Evolutionary conservation across 345 rosid genomes (phyloP).

Genomic region (Camelina hispida): DNA sequence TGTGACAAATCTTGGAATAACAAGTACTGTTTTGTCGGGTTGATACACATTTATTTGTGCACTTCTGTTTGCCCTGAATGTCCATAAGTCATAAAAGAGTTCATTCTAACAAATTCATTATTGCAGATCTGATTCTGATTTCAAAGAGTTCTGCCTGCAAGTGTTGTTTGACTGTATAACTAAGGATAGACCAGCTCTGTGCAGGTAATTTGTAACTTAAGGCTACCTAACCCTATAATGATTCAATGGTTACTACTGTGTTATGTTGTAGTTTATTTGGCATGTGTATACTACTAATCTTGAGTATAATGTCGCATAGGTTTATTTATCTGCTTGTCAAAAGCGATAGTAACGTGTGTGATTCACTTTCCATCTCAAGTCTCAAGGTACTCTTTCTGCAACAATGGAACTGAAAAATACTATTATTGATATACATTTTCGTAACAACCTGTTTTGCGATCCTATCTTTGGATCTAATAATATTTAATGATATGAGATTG

Average conservation of each 20-base stretch:
- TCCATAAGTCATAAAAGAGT: background rate
- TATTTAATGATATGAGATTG: slow-evolving; percentile 58
- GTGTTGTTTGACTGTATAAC: slow-evolving; percentile 92
- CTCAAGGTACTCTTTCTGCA: slow-evolving; percentile 62
- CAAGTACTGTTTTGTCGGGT: slow-evolving; percentile 39
- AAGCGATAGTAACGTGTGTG: slow-evolving; percentile 48
- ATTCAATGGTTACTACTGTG: slow-evolving; percentile 4
- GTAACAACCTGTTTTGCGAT: slow-evolving; percentile 1
- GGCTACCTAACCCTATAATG: background rate
- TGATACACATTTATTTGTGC: background rate
- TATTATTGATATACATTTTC: background rate
- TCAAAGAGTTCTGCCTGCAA: slow-evolving; percentile 95
- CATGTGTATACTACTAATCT: slow-evolving; percentile 18
- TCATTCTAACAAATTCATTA: slow-evolving; percentile 26
- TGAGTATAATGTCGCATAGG: slow-evolving; percentile 48
- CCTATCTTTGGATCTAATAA: background rate
- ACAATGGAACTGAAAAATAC: background rate
- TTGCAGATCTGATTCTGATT: slow-evolving; percentile 79
- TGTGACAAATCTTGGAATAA: slow-evolving; percentile 85
- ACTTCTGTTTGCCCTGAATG: background rate
- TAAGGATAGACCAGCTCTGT: slow-evolving; percentile 94
- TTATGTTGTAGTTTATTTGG: slow-evolving; percentile 4
- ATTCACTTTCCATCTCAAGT: slow-evolving; percentile 76
- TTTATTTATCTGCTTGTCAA: slow-evolving; percentile 71
- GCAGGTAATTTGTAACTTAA: slow-evolving; percentile 61